Conservation (phyloP, 345 rosid genomes). For the Nephelium lappaceum region DNA sequence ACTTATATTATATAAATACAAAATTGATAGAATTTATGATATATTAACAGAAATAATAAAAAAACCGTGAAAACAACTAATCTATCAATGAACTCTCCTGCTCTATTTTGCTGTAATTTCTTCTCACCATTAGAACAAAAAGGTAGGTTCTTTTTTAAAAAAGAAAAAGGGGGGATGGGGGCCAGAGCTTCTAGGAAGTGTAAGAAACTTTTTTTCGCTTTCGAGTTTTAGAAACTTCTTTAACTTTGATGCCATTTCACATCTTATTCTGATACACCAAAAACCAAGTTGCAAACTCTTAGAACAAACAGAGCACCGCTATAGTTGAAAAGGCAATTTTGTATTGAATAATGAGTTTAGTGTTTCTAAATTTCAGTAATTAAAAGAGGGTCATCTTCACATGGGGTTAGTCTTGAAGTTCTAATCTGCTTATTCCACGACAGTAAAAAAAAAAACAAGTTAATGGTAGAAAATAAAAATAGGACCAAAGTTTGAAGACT, state of each 20-base stretch:
- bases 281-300: neutral
- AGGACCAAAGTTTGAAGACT: neutral
- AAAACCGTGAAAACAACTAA: too few relatives aligned
- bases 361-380: neutral
- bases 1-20: too few relatives aligned
- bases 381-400: neutral
- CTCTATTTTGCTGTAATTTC: too few relatives aligned
- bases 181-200: neutral
- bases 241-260: neutral
- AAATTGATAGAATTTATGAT: too few relatives aligned
- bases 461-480: neutral
- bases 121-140: neutral
- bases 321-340: neutral
- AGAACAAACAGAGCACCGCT: neutral
- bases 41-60: too few relatives aligned
- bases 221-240: too few relatives aligned
- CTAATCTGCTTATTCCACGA: too few relatives aligned
- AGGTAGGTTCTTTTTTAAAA: neutral
- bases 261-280: neutral
- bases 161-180: neutral
- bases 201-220: neutral
- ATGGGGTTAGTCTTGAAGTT: conserved; percentile 5
- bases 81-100: too few relatives aligned
- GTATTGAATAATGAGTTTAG: neutral
- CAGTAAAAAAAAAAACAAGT: neutral